Evolutionary conservation across 2,329 filamentous ascomycete species (phyloP).

Genomic region (Pseudogymnoascus verrucosus): DNA sequence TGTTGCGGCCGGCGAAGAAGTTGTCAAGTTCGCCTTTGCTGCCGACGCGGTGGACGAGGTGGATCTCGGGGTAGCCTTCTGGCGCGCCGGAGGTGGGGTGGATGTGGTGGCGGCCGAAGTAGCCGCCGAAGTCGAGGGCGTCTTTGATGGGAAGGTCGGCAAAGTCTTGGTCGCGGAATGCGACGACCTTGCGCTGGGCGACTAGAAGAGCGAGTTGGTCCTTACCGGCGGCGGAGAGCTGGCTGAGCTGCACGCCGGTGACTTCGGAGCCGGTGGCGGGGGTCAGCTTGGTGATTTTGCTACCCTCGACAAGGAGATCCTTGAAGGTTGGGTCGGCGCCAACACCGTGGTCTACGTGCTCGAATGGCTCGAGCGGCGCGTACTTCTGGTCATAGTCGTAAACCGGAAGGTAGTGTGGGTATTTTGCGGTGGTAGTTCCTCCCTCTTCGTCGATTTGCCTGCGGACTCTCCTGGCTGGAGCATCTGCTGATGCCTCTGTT

Average conservation of each 20-base stretch:
- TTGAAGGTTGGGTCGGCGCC: constrained; percentile 63
- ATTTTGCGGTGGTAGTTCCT: constrained; percentile 33
- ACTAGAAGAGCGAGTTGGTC: constrained; percentile 71
- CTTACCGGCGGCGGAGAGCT: constrained; percentile 59
- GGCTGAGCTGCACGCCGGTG: constrained; percentile 61
- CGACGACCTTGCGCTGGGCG: constrained; percentile 69
- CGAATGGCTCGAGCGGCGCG: constrained; percentile 58
- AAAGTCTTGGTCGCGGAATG: constrained; percentile 70
- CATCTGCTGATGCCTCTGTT: not conserved
- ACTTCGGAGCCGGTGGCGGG: constrained; percentile 69
- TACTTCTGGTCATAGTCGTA: constrained; percentile 60
- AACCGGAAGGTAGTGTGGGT: constrained; percentile 65
- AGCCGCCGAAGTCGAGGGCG: constrained; percentile 60
- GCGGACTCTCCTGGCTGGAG: constrained; percentile 12
- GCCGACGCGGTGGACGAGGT: constrained; percentile 68
- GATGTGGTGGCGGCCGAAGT: constrained; percentile 76
- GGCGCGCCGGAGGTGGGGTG: constrained; percentile 73
- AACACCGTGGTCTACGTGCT: constrained; percentile 68
- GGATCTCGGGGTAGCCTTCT: constrained; percentile 63
- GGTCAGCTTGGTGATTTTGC: constrained; percentile 53
- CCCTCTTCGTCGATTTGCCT: constrained; percentile 19
- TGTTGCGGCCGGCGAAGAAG: constrained; percentile 64
- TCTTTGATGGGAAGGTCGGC: constrained; percentile 61
- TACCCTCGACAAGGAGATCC: constrained; percentile 53
- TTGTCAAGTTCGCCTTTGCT: constrained; percentile 51